Evolutionary conservation across 2,329 filamentous ascomycete species (phyloP).

Genomic region (Lasiodiplodia hormozganensis): DNA sequence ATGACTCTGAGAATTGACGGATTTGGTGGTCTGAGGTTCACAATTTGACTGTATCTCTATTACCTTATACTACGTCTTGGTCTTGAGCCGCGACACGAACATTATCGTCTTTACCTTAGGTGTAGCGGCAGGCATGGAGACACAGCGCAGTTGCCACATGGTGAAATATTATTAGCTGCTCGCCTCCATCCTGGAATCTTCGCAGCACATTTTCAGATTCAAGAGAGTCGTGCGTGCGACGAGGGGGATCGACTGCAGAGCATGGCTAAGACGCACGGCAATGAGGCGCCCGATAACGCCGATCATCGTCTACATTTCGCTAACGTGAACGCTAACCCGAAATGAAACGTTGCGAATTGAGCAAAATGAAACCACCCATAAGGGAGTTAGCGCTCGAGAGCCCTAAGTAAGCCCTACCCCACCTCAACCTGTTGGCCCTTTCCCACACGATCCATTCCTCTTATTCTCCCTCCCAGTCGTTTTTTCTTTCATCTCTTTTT

Average conservation of each 20-base stretch:
- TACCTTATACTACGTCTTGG: not conserved
- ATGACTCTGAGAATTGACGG: not conserved
- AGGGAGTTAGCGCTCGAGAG: not conserved
- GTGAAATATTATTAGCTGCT: not conserved
- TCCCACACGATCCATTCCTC: not conserved
- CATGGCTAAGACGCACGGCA: not conserved
- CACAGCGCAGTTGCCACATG: not conserved
- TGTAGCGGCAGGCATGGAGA: not conserved
- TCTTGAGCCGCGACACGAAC: not conserved
- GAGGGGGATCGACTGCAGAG: not conserved
- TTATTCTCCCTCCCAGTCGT: not conserved
- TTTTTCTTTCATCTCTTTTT: not conserved
- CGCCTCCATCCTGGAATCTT: not conserved
- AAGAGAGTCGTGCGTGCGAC: not conserved
- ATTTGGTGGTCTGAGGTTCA: not conserved
- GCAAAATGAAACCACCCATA: not conserved
- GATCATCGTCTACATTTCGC: not conserved
- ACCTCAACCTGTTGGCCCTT: not conserved
- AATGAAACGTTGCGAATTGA: not conserved
- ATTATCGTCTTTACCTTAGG: not conserved
- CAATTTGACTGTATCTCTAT: not conserved
- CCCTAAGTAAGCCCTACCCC: no score
- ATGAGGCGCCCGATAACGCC: no score
- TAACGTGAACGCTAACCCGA: not conserved
- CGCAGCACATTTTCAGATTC: not conserved